Conservation (phyloP, 306 rosid genomes). For the Fagus sylvatica region DNA sequence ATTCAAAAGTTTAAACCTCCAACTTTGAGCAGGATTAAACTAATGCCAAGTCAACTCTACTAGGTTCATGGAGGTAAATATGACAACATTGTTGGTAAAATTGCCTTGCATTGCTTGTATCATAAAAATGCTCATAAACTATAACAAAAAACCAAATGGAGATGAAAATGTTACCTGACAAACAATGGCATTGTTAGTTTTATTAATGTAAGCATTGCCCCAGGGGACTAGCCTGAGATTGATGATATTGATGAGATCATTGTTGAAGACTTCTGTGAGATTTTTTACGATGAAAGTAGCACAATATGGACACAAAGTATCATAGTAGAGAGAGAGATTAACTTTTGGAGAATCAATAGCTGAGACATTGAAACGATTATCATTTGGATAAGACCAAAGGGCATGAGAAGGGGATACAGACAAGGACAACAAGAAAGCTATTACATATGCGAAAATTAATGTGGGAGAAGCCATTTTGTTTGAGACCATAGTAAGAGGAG, state of each 20-base stretch:
- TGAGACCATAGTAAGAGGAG: background rate
- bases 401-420: slow-evolving; percentile 4
- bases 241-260: slow-evolving; percentile 39
- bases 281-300: slow-evolving; percentile 45
- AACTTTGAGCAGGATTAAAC: background rate
- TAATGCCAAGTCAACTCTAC: background rate
- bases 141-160: background rate
- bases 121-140: background rate
- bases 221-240: slow-evolving; percentile 60
- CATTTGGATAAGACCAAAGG: slow-evolving; percentile 16
- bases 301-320: slow-evolving; percentile 34
- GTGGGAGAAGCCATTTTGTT: background rate
- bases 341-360: slow-evolving; percentile 35
- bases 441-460: background rate
- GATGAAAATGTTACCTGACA: slow-evolving; percentile 50
- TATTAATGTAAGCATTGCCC: slow-evolving; percentile 39
- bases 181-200: slow-evolving; percentile 30
- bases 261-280: slow-evolving; percentile 41
- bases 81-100: too few relatives aligned
- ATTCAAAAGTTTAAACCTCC: background rate
- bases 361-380: background rate
- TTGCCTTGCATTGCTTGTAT: background rate
- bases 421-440: background rate
- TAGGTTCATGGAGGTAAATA: too few relatives aligned
- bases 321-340: slow-evolving; percentile 51